Percentiles rank a stretch among this genome's conserved stretches.
Evolutionary conservation across 331 rosid genomes (phyloP).

Genomic region (Quercus tomentella): DNA sequence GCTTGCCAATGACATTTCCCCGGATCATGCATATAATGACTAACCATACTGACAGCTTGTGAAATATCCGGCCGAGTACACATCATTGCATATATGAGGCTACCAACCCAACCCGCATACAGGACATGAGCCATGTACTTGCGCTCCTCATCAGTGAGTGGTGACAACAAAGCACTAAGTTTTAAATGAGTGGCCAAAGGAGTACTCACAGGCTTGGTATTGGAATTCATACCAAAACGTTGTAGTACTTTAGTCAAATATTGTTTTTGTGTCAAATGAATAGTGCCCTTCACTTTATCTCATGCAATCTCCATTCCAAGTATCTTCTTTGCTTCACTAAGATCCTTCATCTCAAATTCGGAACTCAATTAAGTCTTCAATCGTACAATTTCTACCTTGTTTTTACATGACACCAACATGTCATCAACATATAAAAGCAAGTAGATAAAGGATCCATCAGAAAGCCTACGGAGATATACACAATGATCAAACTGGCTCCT

Average conservation of each 20-base stretch:
- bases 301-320: not conserved
- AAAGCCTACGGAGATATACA: not conserved
- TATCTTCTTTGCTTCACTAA: too few relatives aligned
- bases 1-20: too few relatives aligned
- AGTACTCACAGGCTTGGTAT: not conserved
- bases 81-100: not conserved
- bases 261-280: not conserved
- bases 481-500: too few relatives aligned
- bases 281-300: not conserved
- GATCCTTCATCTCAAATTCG: too few relatives aligned
- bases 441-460: not conserved
- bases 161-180: not conserved
- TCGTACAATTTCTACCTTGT: not conserved
- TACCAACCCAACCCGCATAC: not conserved
- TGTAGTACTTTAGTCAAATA: not conserved
- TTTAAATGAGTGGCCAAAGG: too few relatives aligned
- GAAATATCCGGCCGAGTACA: too few relatives aligned
- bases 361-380: not conserved
- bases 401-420: not conserved
- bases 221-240: not conserved
- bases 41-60: too few relatives aligned
- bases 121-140: not conserved
- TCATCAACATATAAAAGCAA: not conserved
- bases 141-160: not conserved
- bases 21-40: too few relatives aligned